These are phyloP conservation scores for Chlorella sp. DNA, from an alignment of 139 green algal genomes.

Conservation along the genomic window DNA sequence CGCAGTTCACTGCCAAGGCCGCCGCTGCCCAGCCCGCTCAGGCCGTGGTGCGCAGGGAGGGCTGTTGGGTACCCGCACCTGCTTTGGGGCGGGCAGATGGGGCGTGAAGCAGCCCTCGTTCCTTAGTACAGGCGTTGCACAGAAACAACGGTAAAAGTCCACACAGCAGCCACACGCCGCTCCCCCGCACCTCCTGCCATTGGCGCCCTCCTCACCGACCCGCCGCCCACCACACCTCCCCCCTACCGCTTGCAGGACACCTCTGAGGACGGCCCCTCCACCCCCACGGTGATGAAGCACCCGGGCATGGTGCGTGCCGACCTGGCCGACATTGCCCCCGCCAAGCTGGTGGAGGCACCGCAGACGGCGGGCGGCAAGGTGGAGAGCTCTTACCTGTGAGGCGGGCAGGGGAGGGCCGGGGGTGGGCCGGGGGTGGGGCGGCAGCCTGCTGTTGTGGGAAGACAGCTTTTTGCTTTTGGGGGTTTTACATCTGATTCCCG, in stretches of 20 bases:
- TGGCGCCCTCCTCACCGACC: background rate
- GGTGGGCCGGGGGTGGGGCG: background rate
- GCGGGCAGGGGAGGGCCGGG: background rate
- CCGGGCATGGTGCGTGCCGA: slow-evolving; percentile 10
- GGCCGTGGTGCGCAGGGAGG: background rate
- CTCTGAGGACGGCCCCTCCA: background rate
- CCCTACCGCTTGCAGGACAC: background rate
- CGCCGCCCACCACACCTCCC: background rate
- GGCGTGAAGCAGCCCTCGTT: background rate
- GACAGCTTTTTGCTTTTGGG: no score
- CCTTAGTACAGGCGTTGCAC: background rate
- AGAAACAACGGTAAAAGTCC: background rate
- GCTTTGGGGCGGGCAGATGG: background rate
- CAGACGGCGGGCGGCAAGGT: slow-evolving; percentile 13
- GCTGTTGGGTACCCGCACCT: background rate
- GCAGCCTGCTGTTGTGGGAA: background rate
- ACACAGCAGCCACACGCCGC: background rate
- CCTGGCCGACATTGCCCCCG: background rate
- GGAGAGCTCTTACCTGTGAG: slow-evolving; percentile 4
- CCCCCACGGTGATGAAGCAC: background rate
- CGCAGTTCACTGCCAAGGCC: slow-evolving; percentile 4
- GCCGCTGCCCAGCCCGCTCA: background rate
- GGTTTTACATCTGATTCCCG: no score
- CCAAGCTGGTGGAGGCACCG: background rate
- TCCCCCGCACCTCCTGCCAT: background rate